These are phyloP conservation scores for Coemansia sp. DNA, from an alignment of 192 early-diverging fungal species.

Conservation along the genomic window DNA sequence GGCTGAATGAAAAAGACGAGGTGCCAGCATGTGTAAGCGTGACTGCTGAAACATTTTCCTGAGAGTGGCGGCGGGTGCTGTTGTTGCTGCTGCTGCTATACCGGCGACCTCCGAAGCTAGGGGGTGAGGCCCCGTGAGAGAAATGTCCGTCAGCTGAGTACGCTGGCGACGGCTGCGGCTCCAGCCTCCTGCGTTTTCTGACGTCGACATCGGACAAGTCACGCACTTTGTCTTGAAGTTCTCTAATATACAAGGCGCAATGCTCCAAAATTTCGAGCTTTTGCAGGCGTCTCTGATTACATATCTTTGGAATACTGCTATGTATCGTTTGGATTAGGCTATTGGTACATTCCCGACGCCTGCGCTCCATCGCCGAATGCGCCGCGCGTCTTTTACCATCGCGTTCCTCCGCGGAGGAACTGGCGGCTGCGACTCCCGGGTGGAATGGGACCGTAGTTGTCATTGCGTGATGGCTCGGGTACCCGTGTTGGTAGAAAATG, in stretches of 20 bases:
- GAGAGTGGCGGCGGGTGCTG: background rate
- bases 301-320: no score
- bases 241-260: slow-evolving; percentile 34
- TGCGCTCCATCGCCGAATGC: slow-evolving; percentile 83
- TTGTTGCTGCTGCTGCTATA: background rate
- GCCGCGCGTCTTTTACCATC: slow-evolving; percentile 77
- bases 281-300: slow-evolving; percentile 12
- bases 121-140: background rate
- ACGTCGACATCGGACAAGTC: background rate
- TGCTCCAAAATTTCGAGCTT: slow-evolving; percentile 52
- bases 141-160: no score
- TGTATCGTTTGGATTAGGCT: no score
- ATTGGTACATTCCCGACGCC: slow-evolving; percentile 84
- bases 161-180: background rate
- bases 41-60: background rate
- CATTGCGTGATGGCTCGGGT: background rate
- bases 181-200: background rate
- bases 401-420: slow-evolving; percentile 47
- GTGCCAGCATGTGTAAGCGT: background rate
- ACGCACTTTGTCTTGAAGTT: slow-evolving; percentile 18
- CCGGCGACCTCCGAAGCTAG: background rate
- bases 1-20: background rate
- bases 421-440: no score
- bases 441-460: background rate
- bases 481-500: background rate